Evolutionary conservation across 495 filamentous ascomycete genomes (phyloP), one percentile per base, ranked within the genome.

Genomic region (Annulohypoxylon nitens): DNA sequence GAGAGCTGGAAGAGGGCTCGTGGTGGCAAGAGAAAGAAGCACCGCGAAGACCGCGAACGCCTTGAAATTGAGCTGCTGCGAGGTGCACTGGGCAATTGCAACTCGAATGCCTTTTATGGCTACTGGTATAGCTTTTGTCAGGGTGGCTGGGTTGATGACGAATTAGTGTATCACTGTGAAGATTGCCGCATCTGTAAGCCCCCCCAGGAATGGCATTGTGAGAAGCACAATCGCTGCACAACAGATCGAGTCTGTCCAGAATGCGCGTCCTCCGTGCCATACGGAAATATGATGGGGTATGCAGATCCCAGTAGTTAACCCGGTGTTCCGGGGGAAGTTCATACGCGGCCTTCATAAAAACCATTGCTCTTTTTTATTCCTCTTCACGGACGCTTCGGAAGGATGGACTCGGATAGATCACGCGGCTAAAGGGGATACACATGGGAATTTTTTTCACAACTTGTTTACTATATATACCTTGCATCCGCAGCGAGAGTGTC

Each of bases 11-110:
- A 78, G 64, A 73, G 70, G 39, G 58, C 75, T 25, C 64, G 75
- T 1, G 54, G 47, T 14, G 66, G 70, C 2, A 77, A 77, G 50
- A 65, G 75, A 33, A 77, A 79, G 68, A 79, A 77, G 59, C 26
- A 18, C 14, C 71, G 71, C 14, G 77, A 79, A 20, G 77, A 77
- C 30, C 63, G 68, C 12, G 75, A 79, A 41, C 70, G 73, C 11
- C 77, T 79, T 18, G 75, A 79, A 33, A 77, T 74, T 23, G 75
- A 79, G 55, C 60, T 79, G 33, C 67, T 79, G 30, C 77, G 77
- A 8, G 75, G 75, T 26, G 77, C 67, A 1, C 39, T 79, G n/a
- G 77, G 77, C 14, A 74, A 70, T 20, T 68, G 47, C 20, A 79
- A 71, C 25, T 64, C 67, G 54, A 70, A 74, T 39, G 77, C 72